Percentiles rank a stretch among this genome's conserved stretches.
Conservation (phyloP, 192 early-diverging fungal species). For the Lobosporangium transversale region DNA sequence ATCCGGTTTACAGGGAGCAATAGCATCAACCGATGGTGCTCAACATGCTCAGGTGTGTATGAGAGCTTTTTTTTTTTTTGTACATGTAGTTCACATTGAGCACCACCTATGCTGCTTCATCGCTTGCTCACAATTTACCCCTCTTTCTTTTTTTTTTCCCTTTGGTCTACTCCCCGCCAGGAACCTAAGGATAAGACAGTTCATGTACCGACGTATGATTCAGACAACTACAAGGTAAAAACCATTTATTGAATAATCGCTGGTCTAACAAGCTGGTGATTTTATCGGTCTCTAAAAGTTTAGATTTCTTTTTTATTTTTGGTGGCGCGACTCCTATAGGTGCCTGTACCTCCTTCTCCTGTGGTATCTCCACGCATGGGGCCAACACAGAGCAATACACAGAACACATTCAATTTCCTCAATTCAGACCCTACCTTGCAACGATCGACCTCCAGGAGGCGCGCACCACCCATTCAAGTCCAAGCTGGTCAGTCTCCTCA, state of each 20-base stretch:
- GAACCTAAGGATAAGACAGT: conserved; percentile 22
- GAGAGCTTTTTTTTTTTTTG: conserved; percentile 15
- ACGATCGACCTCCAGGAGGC: conserved; percentile 31
- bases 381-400: conserved; percentile 1
- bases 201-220: conserved; percentile 26
- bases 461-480: conserved; percentile 34
- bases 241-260: not conserved
- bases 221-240: conserved; percentile 46
- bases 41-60: conserved; percentile 29
- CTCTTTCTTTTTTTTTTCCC: not conserved
- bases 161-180: conserved; percentile 1
- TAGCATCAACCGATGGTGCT: not conserved
- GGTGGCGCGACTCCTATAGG: conserved; percentile 5
- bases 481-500: conserved; percentile 4
- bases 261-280: too few relatives aligned
- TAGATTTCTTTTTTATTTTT: not conserved
- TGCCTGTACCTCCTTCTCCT: conserved; percentile 38
- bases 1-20: conserved; percentile 19
- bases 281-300: too few relatives aligned
- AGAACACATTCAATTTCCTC: conserved; percentile 38
- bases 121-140: conserved; percentile 6
- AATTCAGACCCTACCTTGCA: conserved; percentile 45
- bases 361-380: conserved; percentile 33
- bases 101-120: too few relatives aligned
- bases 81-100: too few relatives aligned